Evolutionary conservation across 805 yeast genomes (phyloP).

Genomic region (Saccharomycopsis vini): DNA sequence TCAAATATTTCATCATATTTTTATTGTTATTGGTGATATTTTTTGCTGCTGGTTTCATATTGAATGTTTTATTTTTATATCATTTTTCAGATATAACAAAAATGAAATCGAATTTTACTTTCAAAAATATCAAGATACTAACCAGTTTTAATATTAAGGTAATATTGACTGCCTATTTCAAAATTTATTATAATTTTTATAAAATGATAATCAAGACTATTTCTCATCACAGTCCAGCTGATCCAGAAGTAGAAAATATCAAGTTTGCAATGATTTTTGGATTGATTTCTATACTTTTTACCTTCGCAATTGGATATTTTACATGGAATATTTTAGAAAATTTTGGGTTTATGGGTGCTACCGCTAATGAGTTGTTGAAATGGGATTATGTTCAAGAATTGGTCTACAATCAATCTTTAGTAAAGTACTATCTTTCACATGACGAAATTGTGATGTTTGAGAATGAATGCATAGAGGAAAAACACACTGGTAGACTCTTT

Average conservation of each 20-base stretch:
- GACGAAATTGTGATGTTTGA: not conserved
- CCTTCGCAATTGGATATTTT: constrained; percentile 4
- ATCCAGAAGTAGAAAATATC: not conserved
- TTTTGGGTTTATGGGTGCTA: constrained; percentile 76
- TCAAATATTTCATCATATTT: constrained; percentile 49
- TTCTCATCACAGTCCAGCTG: no score
- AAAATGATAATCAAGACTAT: not conserved
- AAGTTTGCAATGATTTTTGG: constrained; percentile 13
- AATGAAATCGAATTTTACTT: not conserved
- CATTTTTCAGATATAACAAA: not conserved
- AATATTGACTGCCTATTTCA: constrained; percentile 5
- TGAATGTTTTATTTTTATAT: constrained; percentile 16
- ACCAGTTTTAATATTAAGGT: not conserved
- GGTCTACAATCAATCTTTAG: constrained; percentile 4
- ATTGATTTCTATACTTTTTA: constrained; percentile 8
- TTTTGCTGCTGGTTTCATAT: constrained; percentile 36
- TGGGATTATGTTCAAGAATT: constrained; percentile 14
- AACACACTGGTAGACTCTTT: not conserved
- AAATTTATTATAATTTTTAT: constrained; percentile 9
- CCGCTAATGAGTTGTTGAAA: constrained; percentile 51
- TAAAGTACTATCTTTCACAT: constrained; percentile 6
- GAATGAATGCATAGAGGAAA: constrained; percentile 8
- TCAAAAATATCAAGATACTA: constrained; percentile 1
- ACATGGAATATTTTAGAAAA: constrained; percentile 2
- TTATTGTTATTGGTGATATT: constrained; percentile 39